Evolutionary conservation across 306 rosid genomes (phyloP).

Genomic region (Urtica urens): DNA sequence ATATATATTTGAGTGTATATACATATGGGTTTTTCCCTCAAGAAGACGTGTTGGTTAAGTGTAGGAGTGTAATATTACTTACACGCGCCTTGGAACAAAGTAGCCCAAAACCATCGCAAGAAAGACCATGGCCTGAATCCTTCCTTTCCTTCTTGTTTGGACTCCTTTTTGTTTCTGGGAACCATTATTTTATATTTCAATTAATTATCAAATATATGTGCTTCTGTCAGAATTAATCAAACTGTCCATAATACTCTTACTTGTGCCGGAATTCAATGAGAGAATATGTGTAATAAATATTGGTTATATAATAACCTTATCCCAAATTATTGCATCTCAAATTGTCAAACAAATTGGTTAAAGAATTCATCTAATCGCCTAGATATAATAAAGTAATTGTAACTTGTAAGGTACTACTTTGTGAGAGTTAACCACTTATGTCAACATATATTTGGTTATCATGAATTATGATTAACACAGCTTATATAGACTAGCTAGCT

Average conservation of each 20-base stretch:
- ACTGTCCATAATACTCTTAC: not conserved
- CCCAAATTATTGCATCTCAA: conserved; percentile 2
- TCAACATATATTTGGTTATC: not conserved
- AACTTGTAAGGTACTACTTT: not conserved
- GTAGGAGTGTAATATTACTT: not conserved
- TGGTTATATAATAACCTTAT: too few species aligned
- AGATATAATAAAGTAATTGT: too few species aligned
- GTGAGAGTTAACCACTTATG: not conserved
- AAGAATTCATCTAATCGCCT: conserved; percentile 1
- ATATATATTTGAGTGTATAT: conserved; percentile 1
- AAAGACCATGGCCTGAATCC: conserved; percentile 3
- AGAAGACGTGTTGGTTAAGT: conserved; percentile 17
- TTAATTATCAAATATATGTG: not conserved
- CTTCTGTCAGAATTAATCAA: not conserved
- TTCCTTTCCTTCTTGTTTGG: conserved; percentile 1
- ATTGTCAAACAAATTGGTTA: not conserved
- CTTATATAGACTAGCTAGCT: too few species aligned
- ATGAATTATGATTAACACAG: too few species aligned
- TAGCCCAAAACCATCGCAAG: conserved; percentile 14
- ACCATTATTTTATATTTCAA: not conserved
- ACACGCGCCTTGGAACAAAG: conserved; percentile 14
- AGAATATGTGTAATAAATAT: too few species aligned
- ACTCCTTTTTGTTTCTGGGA: conserved; percentile 4
- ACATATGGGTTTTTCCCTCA: conserved; percentile 14
- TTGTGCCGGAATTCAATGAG: not conserved